Conservation (phyloP, 1,284 basidiomycete genomes). For the Tilletia indica region DNA sequence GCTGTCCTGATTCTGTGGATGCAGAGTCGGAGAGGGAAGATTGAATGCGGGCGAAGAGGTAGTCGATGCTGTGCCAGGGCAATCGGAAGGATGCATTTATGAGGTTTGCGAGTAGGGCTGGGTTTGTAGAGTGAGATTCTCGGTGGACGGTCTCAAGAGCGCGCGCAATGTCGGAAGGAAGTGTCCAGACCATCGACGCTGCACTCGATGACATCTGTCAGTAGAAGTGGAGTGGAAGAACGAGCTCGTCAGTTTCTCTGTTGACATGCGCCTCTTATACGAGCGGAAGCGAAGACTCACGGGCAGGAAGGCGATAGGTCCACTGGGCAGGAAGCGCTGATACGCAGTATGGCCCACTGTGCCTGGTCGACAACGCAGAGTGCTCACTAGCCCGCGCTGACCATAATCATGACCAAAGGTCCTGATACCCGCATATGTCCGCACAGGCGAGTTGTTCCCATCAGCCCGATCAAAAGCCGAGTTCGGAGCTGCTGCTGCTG, state of each 20-base stretch:
- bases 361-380: conserved; percentile 61
- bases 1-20: conserved; percentile 26
- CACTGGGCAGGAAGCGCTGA: conserved; percentile 91
- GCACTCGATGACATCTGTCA: conserved; percentile 65
- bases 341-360: conserved; percentile 66
- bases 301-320: conserved; percentile 91
- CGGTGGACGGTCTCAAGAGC: conserved; percentile 70
- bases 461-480: conserved; percentile 77
- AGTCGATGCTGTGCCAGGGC: conserved; percentile 71
- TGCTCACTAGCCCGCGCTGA: conserved; percentile 86
- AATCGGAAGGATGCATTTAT: conserved; percentile 90
- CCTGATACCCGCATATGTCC: conserved; percentile 78
- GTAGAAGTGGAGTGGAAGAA: background rate
- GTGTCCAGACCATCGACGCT: conserved; percentile 94
- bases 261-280: background rate
- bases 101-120: conserved; percentile 69
- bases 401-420: conserved; percentile 91
- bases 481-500: conserved; percentile 21
- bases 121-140: conserved; percentile 25
- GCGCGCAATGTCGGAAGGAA: conserved; percentile 72
- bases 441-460: conserved; percentile 89
- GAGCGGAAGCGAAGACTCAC: conserved; percentile 27
- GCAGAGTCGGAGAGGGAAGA: conserved; percentile 63
- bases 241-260: background rate
- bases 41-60: conserved; percentile 66